Base-by-base conservation (phyloP, 257 asterid genomes). In the Datura wrightii region DNA sequence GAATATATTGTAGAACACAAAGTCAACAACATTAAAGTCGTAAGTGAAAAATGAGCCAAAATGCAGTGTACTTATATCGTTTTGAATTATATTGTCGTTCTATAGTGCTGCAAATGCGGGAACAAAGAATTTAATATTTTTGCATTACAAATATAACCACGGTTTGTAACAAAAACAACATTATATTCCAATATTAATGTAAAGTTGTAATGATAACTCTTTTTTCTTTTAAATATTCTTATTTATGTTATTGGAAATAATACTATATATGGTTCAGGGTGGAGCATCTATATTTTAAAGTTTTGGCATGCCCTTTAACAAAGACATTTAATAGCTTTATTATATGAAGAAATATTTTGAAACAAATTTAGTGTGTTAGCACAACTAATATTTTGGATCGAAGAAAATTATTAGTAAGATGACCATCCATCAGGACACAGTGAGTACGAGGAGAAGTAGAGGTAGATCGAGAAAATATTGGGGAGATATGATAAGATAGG, bases 201-300 rank as follows among this genome's bases (percentile, higher is more conserved):
- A 74, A 74, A 74, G 81, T 50, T 76, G 24, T 31, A 76, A 76
- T 76, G 80, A 72, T 76, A 24, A 76, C 46, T 50, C 8, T 50
- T 74, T 5, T 14, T 24, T 76, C 4, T 31, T 6, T 13, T 52
- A 11, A 19, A 5, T 55, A 3, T 0, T 48, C 18, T 72, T 15
- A 31, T 14, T 76, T 76, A 31, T 50, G 80, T 44, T 10, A 24
- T 7, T 2, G 16, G 10, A 71, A 13, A 5, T 46, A 72, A 0
- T 10, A 5, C 10, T 44, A 7, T 10, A 19, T 8, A 7, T 19
- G 65, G 67, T 59, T 10, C 37, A 3, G 3, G 5, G 19, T 59
- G 36, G 46, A 65, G 16, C 8, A 34, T 36, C n/a, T n/a, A n/a
- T 13, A 34, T 0, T 34, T 65, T 65, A 34, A 52, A n/a, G n/a